Base-by-base conservation (phyloP, 768 basidiomycete species). In the Hypholoma fasciculare region DNA sequence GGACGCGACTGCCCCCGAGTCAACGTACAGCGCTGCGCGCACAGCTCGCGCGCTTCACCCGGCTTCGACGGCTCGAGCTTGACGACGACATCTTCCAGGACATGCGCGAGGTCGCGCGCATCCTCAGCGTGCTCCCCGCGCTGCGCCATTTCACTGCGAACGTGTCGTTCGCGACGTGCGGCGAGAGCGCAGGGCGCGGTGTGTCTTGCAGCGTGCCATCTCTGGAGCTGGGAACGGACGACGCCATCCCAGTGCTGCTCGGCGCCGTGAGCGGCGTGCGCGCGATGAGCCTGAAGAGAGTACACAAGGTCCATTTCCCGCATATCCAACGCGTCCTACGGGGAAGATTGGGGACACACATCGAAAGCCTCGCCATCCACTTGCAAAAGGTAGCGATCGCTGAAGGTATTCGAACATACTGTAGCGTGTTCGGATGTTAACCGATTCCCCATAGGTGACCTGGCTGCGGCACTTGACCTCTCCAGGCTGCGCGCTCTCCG, bases 81-180 rank as follows among this genome's bases (percentile, higher is more conserved):
- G 67, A 69, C 42, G 63, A 60, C 36, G 66, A 63, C 47, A 54
- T 62, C 14, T 74, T 74, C 59, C 70, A 72, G 48, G 72, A 72
- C 54, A 55, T 71, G 23, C 70, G 72, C 14, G 71, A 72, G 43
- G 53, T 71, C 23, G 62, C 59, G 9, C 65, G 66, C 7, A 66
- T 71, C 50, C 43, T 66, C n/a, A 56, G 58, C 14, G 47, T 52
- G 19, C 68, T 71, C 51, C 66, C 69, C 3, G 23, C 38, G 14
- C 57, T 74, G 5, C 44, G 53, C n/a, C 65, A 68, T 51, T 54
- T 71, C 44, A 63, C 63, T 0, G 67, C 67, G 48, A 64, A 69
- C 42, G 54, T 72, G 16, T 58, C 60, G 13, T 73, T 73, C 55
- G 61, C 61, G 40, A 72, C 71, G 39, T 71, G 68, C 39, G 44